These are phyloP conservation scores for Schizothecium vesticola DNA, from an alignment of 495 filamentous ascomycete species.

Conservation along the genomic window DNA sequence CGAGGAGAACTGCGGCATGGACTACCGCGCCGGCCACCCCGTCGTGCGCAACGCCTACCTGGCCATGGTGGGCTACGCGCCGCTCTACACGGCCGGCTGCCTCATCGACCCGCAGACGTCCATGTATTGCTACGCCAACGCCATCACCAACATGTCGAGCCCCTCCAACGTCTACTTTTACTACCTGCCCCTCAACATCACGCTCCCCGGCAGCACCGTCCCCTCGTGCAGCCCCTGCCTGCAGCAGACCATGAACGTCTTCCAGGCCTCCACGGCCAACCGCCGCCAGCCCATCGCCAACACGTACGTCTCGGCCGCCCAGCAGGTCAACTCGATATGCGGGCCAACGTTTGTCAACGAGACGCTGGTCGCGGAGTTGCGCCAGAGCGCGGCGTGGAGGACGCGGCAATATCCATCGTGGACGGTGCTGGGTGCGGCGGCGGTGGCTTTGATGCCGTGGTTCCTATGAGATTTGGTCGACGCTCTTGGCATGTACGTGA, in stretches of 20 bases:
- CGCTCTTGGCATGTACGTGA: not conserved
- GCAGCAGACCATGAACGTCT: slow-evolving; percentile 64
- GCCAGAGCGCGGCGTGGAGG: not conserved
- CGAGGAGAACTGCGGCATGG: slow-evolving; percentile 59
- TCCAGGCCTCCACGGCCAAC: slow-evolving; percentile 54
- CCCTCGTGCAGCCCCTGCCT: slow-evolving; percentile 69
- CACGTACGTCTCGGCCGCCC: slow-evolving; percentile 59
- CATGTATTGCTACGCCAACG: slow-evolving; percentile 74
- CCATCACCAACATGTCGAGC: slow-evolving; percentile 66
- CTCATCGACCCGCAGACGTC: slow-evolving; percentile 51
- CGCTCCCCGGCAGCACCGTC: slow-evolving; percentile 53
- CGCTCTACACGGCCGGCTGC: slow-evolving; percentile 75
- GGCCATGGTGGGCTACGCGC: slow-evolving; percentile 68
- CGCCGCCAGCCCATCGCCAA: slow-evolving; percentile 50
- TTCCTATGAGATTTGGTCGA: slow-evolving; percentile 5
- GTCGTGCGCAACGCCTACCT: slow-evolving; percentile 58
- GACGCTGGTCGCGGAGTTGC: slow-evolving; percentile 45
- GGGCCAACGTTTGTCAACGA: slow-evolving; percentile 58
- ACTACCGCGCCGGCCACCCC: slow-evolving; percentile 60
- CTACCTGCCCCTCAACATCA: slow-evolving; percentile 73
- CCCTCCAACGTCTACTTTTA: slow-evolving; percentile 71
- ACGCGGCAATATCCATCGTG: not conserved
- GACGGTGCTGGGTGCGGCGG: not conserved
- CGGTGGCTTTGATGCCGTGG: slow-evolving; percentile 7
- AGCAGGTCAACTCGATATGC: slow-evolving; percentile 60